These are phyloP conservation scores for Gliomastix tumulicola DNA, from an alignment of 2,329 filamentous ascomycete species.

Conservation along the genomic window DNA sequence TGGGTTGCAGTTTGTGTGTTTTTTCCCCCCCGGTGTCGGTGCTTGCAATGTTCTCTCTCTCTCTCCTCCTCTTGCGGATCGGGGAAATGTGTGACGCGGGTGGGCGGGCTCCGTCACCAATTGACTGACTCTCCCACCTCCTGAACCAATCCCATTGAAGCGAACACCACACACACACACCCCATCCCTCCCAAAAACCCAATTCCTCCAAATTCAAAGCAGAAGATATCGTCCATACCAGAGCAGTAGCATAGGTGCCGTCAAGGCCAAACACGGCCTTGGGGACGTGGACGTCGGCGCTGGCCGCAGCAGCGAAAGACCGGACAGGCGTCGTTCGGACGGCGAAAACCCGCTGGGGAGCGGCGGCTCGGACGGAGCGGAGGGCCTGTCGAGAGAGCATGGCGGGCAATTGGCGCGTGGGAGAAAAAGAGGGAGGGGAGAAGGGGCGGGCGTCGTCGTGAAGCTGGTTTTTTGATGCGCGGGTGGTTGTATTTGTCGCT, in stretches of 20 bases:
- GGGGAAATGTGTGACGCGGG: too few relatives aligned
- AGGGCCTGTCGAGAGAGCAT: constrained; percentile 57
- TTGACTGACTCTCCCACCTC: too few relatives aligned
- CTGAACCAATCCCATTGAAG: too few relatives aligned
- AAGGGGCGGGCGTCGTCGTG: too few relatives aligned
- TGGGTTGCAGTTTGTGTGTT: too few relatives aligned
- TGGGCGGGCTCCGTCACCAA: too few relatives aligned
- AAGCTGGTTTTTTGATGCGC: constrained; percentile 1
- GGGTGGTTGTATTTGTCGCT: too few relatives aligned
- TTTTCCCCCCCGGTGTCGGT: too few relatives aligned
- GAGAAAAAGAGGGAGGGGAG: constrained; percentile 11
- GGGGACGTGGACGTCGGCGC: constrained; percentile 71
- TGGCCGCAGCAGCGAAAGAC: constrained; percentile 72
- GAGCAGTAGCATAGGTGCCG: constrained; percentile 95
- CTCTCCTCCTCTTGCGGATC: too few relatives aligned
- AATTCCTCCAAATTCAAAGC: too few relatives aligned
- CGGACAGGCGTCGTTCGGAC: constrained; percentile 49
- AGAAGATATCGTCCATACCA: too few relatives aligned
- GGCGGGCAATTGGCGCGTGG: constrained; percentile 12
- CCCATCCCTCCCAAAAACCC: background rate
- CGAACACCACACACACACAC: background rate
- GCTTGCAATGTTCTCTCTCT: too few relatives aligned
- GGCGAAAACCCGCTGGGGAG: constrained; percentile 48
- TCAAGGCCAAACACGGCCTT: constrained; percentile 91
- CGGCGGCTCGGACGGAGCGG: constrained; percentile 48